A percentile compares a stretch with the other conserved stretches of the same genome.
Evolutionary conservation across 2,329 filamentous ascomycete genomes (phyloP).

Genomic region (Penicillium sp.): DNA sequence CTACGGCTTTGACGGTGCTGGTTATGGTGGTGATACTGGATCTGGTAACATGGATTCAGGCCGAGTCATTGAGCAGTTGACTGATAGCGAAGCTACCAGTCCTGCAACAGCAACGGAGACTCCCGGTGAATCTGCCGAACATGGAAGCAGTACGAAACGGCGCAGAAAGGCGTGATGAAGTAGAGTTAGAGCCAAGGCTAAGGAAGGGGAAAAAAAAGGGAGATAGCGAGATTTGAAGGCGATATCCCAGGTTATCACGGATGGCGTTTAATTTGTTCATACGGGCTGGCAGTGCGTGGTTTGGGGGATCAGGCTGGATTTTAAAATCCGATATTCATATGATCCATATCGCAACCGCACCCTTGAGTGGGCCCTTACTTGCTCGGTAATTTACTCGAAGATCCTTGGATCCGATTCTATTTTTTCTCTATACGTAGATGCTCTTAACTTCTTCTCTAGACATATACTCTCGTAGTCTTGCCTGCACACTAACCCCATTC

Average conservation of each 20-base stretch:
- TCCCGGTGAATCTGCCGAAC: constrained; percentile 19
- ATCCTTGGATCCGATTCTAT: neutral
- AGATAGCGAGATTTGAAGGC: neutral
- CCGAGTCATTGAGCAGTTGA: constrained; percentile 44
- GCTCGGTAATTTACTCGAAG: neutral
- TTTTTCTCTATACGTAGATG: neutral
- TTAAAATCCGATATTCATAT: neutral
- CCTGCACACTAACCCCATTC: constrained; percentile 14
- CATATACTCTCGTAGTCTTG: constrained; percentile 21
- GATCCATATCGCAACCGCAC: neutral
- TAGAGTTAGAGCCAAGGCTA: neutral
- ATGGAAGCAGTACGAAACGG: constrained; percentile 32
- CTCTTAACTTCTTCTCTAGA: constrained; percentile 1
- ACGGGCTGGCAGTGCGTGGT: neutral
- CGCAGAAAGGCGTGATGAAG: constrained; percentile 32
- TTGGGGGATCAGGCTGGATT: neutral
- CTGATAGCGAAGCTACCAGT: constrained; percentile 47
- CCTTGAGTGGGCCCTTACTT: neutral
- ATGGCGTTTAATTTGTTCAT: neutral
- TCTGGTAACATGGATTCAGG: constrained; percentile 27
- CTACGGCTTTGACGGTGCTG: constrained; percentile 33
- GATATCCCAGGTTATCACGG: neutral
- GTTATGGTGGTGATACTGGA: constrained; percentile 23
- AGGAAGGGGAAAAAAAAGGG: neutral
- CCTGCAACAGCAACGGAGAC: constrained; percentile 39